These are phyloP conservation scores for Platanthera zijinensis DNA, from an alignment of 106 monocot species.

Conservation along the genomic window DNA sequence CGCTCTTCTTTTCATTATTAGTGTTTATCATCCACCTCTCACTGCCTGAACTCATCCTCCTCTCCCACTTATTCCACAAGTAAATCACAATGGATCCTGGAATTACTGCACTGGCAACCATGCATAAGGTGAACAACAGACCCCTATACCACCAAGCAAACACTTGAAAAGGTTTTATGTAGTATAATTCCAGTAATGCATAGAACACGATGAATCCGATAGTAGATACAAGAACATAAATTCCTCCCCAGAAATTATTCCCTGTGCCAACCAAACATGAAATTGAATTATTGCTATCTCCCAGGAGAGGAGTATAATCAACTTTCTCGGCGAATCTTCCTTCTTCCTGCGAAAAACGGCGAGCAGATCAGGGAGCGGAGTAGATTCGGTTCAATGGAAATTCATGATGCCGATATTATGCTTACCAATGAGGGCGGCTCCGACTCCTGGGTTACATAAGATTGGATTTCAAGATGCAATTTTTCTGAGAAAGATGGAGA, in stretches of 20 bases:
- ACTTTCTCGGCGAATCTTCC: conserved; percentile 22
- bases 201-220: conserved; percentile 49
- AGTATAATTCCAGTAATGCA: conserved; percentile 41
- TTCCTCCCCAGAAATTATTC: conserved; percentile 52
- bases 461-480: conserved; percentile 63
- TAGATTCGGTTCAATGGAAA: background rate
- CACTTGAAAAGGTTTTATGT: conserved; percentile 38
- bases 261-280: conserved; percentile 85
- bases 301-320: conserved; percentile 13
- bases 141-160: conserved; percentile 68
- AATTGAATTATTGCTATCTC: conserved; percentile 33
- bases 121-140: conserved; percentile 49
- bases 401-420: background rate
- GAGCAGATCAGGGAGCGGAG: background rate
- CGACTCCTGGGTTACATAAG: conserved; percentile 84
- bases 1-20: conserved; percentile 23
- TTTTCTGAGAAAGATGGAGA: conserved; percentile 41
- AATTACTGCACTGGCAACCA: conserved; percentile 53
- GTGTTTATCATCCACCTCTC: conserved; percentile 5
- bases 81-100: conserved; percentile 54
- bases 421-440: conserved; percentile 56
- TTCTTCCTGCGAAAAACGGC: conserved; percentile 53
- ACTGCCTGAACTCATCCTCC: conserved; percentile 9
- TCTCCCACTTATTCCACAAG: conserved; percentile 56
- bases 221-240: conserved; percentile 50